Percentiles rank a stretch among this genome's conserved stretches.
phyloP scores from a whole-genome alignment of 257 asterid species.

The Plectranthus barbatus region DNA sequence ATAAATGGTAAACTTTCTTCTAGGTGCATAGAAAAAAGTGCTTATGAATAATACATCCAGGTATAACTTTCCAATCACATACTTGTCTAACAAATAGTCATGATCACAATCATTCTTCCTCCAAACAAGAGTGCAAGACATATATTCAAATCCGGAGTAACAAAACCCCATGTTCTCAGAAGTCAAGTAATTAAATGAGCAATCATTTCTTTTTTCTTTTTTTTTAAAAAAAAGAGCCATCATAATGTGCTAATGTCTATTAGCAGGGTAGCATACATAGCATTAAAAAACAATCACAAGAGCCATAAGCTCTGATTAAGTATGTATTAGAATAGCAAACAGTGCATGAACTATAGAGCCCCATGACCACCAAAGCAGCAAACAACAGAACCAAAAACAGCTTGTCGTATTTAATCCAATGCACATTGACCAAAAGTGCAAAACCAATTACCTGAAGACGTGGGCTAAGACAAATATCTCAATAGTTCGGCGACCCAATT shows the following conservation, averaged over 20 bases:
- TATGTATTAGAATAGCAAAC: background rate
- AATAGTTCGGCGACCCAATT: conserved; percentile 90
- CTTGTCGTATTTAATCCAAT: background rate
- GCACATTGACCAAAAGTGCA: background rate
- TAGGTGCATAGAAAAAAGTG: too few species aligned
- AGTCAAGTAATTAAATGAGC: background rate
- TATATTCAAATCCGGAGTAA: background rate
- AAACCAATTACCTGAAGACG: conserved; percentile 59
- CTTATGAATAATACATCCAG: background rate
- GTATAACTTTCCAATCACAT: background rate
- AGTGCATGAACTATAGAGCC: background rate
- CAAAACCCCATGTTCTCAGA: background rate
- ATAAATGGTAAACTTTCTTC: background rate
- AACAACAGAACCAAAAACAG: background rate
- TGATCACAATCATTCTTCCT: background rate
- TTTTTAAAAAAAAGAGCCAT: too few species aligned
- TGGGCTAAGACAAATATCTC: conserved; percentile 82
- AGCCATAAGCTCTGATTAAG: background rate
- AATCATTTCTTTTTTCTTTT: too few species aligned
- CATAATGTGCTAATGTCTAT: background rate
- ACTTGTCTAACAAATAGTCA: background rate
- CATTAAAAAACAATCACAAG: background rate
- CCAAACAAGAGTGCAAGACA: background rate
- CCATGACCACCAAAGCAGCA: conserved; percentile 16
- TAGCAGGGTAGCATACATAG: background rate